Percentiles rank a stretch among this genome's conserved stretches.
phyloP scores from a whole-genome alignment of 768 basidiomycete genomes.

The Holtermanniella nyarrowii region DNA sequence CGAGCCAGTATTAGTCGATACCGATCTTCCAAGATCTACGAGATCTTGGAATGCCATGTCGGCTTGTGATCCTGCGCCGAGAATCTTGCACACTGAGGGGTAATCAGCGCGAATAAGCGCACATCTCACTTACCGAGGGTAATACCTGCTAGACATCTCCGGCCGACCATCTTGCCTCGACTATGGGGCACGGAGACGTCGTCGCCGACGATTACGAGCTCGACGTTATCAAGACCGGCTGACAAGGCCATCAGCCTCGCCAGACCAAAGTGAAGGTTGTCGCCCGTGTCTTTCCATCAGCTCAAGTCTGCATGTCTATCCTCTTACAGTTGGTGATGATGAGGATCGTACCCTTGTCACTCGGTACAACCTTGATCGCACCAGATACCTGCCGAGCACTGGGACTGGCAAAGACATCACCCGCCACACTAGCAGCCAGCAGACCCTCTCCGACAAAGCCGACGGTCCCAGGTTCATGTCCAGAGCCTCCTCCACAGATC shows the following conservation, averaged over 20 bases:
- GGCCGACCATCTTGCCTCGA: slow-evolving; percentile 74
- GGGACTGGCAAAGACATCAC: slow-evolving; percentile 37
- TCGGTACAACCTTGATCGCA: slow-evolving; percentile 27
- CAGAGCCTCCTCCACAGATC: slow-evolving; percentile 34
- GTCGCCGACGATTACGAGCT: slow-evolving; percentile 76
- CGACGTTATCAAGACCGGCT: slow-evolving; percentile 55
- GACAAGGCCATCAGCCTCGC: slow-evolving; percentile 71
- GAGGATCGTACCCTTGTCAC: slow-evolving; percentile 32
- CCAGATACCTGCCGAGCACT: slow-evolving; percentile 32
- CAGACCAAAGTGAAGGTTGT: slow-evolving; percentile 81
- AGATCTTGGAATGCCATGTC: slow-evolving; percentile 64
- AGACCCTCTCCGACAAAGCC: slow-evolving; percentile 32
- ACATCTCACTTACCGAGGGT: slow-evolving; percentile 21
- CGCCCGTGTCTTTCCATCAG: slow-evolving; percentile 46
- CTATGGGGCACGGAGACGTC: slow-evolving; percentile 76
- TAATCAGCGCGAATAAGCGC: slow-evolving; percentile 54
- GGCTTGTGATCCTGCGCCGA: slow-evolving; percentile 64
- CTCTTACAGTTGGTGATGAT: slow-evolving; percentile 37
- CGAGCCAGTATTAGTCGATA: slow-evolving; percentile 60
- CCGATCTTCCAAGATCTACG: slow-evolving; percentile 55
- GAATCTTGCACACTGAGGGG: slow-evolving; percentile 79
- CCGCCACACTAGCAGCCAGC: slow-evolving; percentile 29
- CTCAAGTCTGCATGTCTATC: background rate
- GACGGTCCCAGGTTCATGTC: slow-evolving; percentile 35
- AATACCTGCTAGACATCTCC: slow-evolving; percentile 46